Evolutionary conservation across 2,329 filamentous ascomycete species (phyloP).

Genomic region (Xylariaceae sp.): DNA sequence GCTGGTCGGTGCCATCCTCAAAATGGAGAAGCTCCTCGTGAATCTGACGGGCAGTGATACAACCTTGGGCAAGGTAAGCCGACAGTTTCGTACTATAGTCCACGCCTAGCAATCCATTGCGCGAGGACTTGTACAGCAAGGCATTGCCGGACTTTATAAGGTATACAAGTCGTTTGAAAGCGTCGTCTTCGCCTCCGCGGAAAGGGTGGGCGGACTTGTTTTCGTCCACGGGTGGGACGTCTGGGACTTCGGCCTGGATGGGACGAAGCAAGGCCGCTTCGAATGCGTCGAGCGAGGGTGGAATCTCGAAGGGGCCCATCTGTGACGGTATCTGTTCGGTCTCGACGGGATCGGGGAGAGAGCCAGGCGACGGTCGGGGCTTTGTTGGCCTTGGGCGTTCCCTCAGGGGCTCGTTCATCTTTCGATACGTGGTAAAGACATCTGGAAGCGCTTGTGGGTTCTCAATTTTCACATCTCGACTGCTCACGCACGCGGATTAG

Average conservation of each 20-base stretch:
- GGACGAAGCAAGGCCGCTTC: constrained; percentile 53
- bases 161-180: constrained; percentile 51
- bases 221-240: constrained; percentile 44
- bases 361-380: constrained; percentile 43
- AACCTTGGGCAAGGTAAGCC: constrained; percentile 66
- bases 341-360: constrained; percentile 54
- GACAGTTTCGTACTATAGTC: constrained; percentile 75
- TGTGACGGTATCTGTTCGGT: constrained; percentile 50
- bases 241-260: constrained; percentile 44
- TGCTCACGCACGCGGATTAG: constrained; percentile 30
- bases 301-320: constrained; percentile 56
- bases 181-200: constrained; percentile 59
- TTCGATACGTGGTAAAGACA: constrained; percentile 70
- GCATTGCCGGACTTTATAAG: constrained; percentile 57
- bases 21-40: constrained; percentile 63
- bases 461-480: constrained; percentile 59
- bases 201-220: constrained; percentile 60
- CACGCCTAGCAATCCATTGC: constrained; percentile 64
- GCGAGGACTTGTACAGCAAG: constrained; percentile 61
- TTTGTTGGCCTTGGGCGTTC: constrained; percentile 55
- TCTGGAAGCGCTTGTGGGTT: constrained; percentile 59
- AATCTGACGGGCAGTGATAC: constrained; percentile 66
- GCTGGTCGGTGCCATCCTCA: constrained; percentile 54
- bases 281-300: constrained; percentile 47
- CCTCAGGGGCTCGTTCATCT: constrained; percentile 65